Percentiles rank a stretch among this genome's conserved stretches.
phyloP scores from a whole-genome alignment of 2,329 filamentous ascomycete genomes.

The Penicillium expansum region DNA sequence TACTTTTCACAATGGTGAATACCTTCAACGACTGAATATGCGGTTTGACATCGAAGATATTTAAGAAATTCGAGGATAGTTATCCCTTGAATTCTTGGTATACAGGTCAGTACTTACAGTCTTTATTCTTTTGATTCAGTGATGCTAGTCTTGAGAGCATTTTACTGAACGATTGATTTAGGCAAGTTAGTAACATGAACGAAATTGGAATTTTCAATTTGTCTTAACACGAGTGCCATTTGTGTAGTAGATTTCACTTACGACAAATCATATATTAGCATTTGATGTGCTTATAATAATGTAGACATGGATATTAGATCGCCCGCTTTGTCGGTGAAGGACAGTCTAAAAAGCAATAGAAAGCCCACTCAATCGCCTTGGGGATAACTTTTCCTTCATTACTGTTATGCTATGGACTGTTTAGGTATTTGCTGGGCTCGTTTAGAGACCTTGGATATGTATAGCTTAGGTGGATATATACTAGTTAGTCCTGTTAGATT shows the following conservation, averaged over 20 bases:
- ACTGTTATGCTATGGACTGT: too few species aligned
- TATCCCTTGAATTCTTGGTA: background rate
- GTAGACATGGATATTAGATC: too few species aligned
- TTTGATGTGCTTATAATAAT: too few species aligned
- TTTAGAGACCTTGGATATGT: too few species aligned
- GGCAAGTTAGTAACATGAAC: too few species aligned
- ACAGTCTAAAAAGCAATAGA: too few species aligned
- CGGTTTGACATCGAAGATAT: conserved; percentile 5
- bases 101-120: background rate
- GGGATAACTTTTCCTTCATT: background rate
- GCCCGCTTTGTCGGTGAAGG: too few species aligned
- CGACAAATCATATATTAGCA: too few species aligned
- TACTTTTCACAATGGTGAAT: background rate
- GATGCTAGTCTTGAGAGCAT: background rate
- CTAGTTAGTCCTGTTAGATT: background rate
- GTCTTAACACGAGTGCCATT: too few species aligned
- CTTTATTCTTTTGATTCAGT: background rate
- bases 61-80: background rate
- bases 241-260: too few species aligned
- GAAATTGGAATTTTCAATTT: too few species aligned
- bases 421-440: too few species aligned
- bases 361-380: background rate
- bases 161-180: background rate
- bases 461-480: background rate
- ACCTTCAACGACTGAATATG: background rate